Conservation (phyloP, 139 green algal species). For the Chlorella sp. region DNA sequence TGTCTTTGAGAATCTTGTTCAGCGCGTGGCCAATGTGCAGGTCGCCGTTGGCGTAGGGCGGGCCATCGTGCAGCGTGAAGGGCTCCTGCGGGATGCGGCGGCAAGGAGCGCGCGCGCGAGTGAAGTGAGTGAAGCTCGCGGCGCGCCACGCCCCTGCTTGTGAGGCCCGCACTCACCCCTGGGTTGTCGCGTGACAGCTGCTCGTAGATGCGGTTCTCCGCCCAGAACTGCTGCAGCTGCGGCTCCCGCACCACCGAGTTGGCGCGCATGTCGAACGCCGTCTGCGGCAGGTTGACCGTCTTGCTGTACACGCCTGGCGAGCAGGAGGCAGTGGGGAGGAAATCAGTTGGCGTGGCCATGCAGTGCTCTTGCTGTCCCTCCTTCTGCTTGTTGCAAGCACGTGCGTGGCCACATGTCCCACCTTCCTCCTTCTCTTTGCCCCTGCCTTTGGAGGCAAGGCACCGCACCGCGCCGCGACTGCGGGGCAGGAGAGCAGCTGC, state of each 20-base stretch:
- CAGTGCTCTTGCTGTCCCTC: too few relatives aligned
- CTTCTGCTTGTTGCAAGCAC: too few relatives aligned
- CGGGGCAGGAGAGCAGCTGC: too few relatives aligned
- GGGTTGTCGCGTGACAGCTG: slow-evolving; percentile 47
- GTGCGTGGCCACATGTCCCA: too few relatives aligned
- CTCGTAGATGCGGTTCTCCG: slow-evolving; percentile 78
- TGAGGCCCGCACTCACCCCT: slow-evolving; percentile 36
- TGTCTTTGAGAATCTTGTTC: slow-evolving; percentile 99
- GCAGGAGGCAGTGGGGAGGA: too few relatives aligned
- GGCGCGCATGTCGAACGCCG: slow-evolving; percentile 93
- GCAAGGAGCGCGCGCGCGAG: not conserved
- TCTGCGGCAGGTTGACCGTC: slow-evolving; percentile 92
- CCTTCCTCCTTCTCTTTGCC: too few relatives aligned
- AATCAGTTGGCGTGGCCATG: too few relatives aligned
- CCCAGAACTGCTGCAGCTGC: slow-evolving; percentile 93
- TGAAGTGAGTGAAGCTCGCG: not conserved
- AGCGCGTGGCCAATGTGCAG: slow-evolving; percentile 98
- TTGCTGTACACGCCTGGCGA: slow-evolving; percentile 73
- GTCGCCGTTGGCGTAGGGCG: slow-evolving; percentile 98
- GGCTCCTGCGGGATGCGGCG: slow-evolving; percentile 44
- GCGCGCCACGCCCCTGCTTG: not conserved
- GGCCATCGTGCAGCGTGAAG: slow-evolving; percentile 98
- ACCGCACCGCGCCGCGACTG: too few relatives aligned
- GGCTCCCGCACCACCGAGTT: slow-evolving; percentile 91
- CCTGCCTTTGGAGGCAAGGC: too few relatives aligned